Evolutionary conservation across 768 basidiomycete species (phyloP).

Genomic region (Termitomyces sp.): DNA sequence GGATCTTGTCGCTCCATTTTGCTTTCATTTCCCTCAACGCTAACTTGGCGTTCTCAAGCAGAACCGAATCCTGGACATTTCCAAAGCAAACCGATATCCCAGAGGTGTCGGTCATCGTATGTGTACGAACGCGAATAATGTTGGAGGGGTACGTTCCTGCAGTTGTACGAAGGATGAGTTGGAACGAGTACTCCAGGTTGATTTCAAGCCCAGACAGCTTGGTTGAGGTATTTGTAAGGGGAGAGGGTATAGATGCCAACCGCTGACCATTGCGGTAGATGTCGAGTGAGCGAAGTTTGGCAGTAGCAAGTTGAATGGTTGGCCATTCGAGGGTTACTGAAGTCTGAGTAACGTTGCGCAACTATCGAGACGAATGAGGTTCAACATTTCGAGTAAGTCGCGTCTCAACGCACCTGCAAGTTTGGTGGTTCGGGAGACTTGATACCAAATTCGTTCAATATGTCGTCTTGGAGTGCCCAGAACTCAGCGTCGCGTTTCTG

Average conservation of each 20-base stretch:
- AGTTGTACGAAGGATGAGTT: slow-evolving; percentile 88
- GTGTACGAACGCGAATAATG: slow-evolving; percentile 78
- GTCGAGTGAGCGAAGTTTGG: slow-evolving; percentile 84
- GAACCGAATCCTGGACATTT: slow-evolving; percentile 69
- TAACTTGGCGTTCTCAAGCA: slow-evolving; percentile 79
- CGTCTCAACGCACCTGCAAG: slow-evolving; percentile 52
- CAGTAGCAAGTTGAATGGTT: slow-evolving; percentile 74
- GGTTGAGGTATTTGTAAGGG: slow-evolving; percentile 80
- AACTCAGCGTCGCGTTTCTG: slow-evolving; percentile 79
- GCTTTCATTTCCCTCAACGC: slow-evolving; percentile 85
- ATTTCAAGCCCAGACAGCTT: slow-evolving; percentile 82
- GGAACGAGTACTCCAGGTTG: slow-evolving; percentile 88
- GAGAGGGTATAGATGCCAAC: slow-evolving; percentile 81
- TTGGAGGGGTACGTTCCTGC: slow-evolving; percentile 91
- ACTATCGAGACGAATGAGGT: slow-evolving; percentile 33
- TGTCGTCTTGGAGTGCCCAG: slow-evolving; percentile 79
- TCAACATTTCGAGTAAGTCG: background rate
- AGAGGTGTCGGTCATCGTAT: slow-evolving; percentile 93
- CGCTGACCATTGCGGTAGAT: slow-evolving; percentile 92
- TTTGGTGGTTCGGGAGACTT: slow-evolving; percentile 67
- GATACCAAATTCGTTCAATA: slow-evolving; percentile 71
- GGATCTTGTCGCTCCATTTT: slow-evolving; percentile 88
- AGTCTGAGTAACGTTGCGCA: slow-evolving; percentile 95
- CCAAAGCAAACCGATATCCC: slow-evolving; percentile 96
- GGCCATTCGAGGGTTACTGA: slow-evolving; percentile 98